Evolutionary conservation across 768 basidiomycete genomes (phyloP), one percentile per base, ranked within the genome.

Genomic region (Trametes cubensis): DNA sequence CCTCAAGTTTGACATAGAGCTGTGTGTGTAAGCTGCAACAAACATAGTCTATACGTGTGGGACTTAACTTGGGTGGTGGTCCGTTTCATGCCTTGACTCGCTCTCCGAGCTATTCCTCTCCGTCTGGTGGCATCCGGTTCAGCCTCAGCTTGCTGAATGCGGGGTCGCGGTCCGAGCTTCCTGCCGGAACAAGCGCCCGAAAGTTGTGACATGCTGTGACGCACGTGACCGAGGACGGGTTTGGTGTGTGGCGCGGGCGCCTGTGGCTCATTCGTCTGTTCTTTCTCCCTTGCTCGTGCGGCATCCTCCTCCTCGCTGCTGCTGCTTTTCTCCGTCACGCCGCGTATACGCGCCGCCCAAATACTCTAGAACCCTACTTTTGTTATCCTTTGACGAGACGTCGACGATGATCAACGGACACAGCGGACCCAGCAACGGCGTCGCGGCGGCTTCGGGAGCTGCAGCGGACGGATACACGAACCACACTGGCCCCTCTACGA

Each of bases 391-490:
- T 52, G 21, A 44, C 45, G n/a, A 50, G 13, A 5, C 57, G 45
- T 55, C 66, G n/a, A 60, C 58, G 30, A 62, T 46, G 53, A 71
- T 80, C 62, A 88, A 87, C 71, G 87, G 87, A 47, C 80, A 79
- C 71, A 71, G 72, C 54, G 72, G 74, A 39, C 78, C 79, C 64
- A 75, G 79, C 61, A 87, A 87, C 68, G 84, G 85, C 72, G 57
- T 58, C 34, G 65, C 55, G 26, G 48, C 58, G 72, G 51, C 58
- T 72, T 73, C 61, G 28, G 60, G 56, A 17, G 63, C 41, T n/a
- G 63, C 41, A 42, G 58, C 15, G 18, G 62, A 67, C 48, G 60
- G 40, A 7, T 68, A 73, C 76, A 26, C 73, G 79, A 64, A 74
- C 78, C 65, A 73, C 38, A 63, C 48, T 55, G 64, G 69, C 63